Percentiles rank a stretch among this genome's conserved stretches.
Conservation (phyloP, 2,329 filamentous ascomycete genomes). For the Xylariales sp. region DNA sequence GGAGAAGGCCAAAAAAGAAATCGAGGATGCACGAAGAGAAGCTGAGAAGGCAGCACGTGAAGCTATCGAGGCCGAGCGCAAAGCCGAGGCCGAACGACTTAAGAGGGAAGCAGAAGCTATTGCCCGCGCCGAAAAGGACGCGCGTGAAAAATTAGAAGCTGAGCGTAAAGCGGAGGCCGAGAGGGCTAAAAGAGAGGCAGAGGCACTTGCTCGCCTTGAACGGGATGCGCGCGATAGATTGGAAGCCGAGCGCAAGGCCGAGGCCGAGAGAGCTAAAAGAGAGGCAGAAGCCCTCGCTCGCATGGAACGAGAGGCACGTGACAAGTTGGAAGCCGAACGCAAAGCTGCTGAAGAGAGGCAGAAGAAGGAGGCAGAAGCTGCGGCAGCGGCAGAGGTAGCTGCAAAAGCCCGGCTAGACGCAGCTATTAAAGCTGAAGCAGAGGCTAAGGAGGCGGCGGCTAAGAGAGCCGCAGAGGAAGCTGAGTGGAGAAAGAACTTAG, state of each 20-base stretch:
- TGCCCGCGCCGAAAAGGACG: slow-evolving; percentile 51
- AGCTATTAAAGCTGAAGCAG: slow-evolving; percentile 50
- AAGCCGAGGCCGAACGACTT: slow-evolving; percentile 55
- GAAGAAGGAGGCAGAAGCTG: slow-evolving; percentile 59
- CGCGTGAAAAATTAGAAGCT: slow-evolving; percentile 49
- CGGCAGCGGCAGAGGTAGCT: slow-evolving; percentile 62
- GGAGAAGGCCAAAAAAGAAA: slow-evolving; percentile 59
- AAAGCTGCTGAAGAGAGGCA: slow-evolving; percentile 58
- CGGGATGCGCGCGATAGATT: slow-evolving; percentile 50
- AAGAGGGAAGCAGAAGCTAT: slow-evolving; percentile 45
- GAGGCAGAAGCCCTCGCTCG: slow-evolving; percentile 47
- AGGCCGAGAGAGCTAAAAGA: slow-evolving; percentile 51
- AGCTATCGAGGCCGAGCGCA: slow-evolving; percentile 52
- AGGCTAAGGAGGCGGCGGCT: slow-evolving; percentile 44
- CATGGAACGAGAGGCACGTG: slow-evolving; percentile 52
- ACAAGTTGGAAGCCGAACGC: slow-evolving; percentile 49
- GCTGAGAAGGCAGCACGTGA: slow-evolving; percentile 58
- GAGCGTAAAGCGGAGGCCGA: slow-evolving; percentile 56
- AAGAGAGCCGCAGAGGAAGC: slow-evolving; percentile 47
- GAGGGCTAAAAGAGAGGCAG: slow-evolving; percentile 43
- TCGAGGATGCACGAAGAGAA: slow-evolving; percentile 60
- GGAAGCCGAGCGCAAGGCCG: slow-evolving; percentile 51
- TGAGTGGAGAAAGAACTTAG: slow-evolving; percentile 44
- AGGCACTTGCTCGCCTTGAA: slow-evolving; percentile 51
- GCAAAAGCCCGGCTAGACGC: slow-evolving; percentile 56